Base-by-base conservation (phyloP, 2,329 filamentous ascomycete species). In the Paracoccidioides lutzii region DNA sequence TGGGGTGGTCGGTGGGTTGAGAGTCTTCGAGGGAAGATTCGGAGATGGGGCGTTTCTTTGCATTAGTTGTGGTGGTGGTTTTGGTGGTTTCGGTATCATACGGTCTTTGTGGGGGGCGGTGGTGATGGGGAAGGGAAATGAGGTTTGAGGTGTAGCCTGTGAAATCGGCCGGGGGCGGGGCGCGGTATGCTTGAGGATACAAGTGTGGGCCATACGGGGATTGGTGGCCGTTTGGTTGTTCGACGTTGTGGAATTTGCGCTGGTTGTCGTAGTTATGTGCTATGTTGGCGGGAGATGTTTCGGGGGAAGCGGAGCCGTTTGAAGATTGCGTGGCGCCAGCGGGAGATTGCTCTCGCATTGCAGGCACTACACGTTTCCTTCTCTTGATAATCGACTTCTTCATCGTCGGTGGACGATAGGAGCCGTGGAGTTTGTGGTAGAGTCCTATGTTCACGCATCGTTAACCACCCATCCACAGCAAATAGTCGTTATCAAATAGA, bases 311-410 rank as follows among this genome's bases (percentile, higher is more conserved):
- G 10, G 73, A 74, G 15, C 66, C 70, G 38, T 69, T 69, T 3
- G 72, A 71, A 9, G 71, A 72, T n/a, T 69, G 67, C 28, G 70
- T 68, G 8, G 66, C 65, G 14, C 63, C 69, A 35, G 66, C 70
- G 10, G 71, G 70, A 49, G 75, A 75, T 54, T 73, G 70, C 56
- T 76, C 76, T 55, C 75, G 71, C 32, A 81, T 75, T 15, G 87
- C 89, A 15, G 91, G 90, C 45, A 97, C 90, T 5, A 97, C 90
- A 57, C 93, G 84, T 77, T 97, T 97, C 58, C 93, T 81, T 59
- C 93, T 82, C 72, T 98, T 97, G 69, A 98, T 98, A 32, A 95
- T 87, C 3, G 89, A 87, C 71, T 96, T 97, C 72, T 97, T 98
- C 93, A 98, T 97, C n/a, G 89, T 89, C 4, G 93, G 88, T 0